Base-by-base conservation (phyloP, 2,329 filamentous ascomycete genomes). In the Penicillium sp. region DNA sequence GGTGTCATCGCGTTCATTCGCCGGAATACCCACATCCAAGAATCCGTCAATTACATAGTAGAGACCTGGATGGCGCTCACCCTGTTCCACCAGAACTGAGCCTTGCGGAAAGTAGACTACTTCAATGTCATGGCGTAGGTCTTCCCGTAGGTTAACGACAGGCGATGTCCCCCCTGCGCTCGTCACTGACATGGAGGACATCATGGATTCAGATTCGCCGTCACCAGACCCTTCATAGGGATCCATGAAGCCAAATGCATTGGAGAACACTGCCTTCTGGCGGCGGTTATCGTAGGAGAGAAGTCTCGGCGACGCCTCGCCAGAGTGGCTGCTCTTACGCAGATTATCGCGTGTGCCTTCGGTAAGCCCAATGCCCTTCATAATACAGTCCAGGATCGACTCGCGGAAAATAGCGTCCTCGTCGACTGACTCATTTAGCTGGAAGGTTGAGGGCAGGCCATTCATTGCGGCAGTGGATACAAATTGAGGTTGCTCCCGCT, bases 31-130 rank as follows among this genome's bases (percentile, higher is more conserved):
- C 43, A 97, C 93, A 68, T 99, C 94, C 36, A 99, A 79, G 68
- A 99, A 99, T 0, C 94, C 94, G 72, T 99, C 94, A 49, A 99
- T 89, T 3, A 99, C 93, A 75, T 99, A 99, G 77, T 99, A 99
- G 0, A 99, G 75, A 0, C 94, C 94, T 0, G 94, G 94, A 66
- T 96, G 96, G n/a, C 94, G 85, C 73, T 99, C 94, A 10, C 94
- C 93, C 77, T 97, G 93, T 70, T 99, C 94, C 0, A 99, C 93
- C 17, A 99, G 82, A 0, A 99, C 89, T 1, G 94, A 93, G 2
- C 90, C 93, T 73, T 97, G 91, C 0, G 93, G 93, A 64, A 99
- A 99, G 77, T 90, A 97, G 6, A 99, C 94, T 63, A 99, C 97
- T 70, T 99, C 94, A 3, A 97, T 86, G 53, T 99, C 94, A 61